A percentile compares a stretch with the other conserved stretches of the same genome.
phyloP scores from a whole-genome alignment of 2,329 filamentous ascomycete species.

The Dactylellina leptospora region DNA sequence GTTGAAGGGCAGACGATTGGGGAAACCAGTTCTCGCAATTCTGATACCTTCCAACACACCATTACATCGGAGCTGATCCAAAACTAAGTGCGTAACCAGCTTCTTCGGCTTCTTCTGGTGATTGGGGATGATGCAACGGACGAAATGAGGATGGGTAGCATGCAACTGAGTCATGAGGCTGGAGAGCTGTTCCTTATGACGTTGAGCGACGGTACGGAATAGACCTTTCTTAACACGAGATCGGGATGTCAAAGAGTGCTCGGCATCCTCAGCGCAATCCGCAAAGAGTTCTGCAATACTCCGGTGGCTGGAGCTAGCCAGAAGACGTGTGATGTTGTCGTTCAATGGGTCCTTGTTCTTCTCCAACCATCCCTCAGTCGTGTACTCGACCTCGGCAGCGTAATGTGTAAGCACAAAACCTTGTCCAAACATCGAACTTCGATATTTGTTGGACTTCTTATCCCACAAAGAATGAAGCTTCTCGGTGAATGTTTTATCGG shows the following conservation, averaged over 20 bases:
- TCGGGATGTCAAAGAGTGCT: constrained; percentile 75
- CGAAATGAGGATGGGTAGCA: constrained; percentile 96
- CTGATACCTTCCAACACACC: constrained; percentile 98
- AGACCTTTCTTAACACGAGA: constrained; percentile 95
- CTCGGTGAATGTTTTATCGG: constrained; percentile 94
- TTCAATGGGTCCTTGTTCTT: constrained; percentile 99
- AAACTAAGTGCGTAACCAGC: constrained; percentile 87
- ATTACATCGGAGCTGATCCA: constrained; percentile 97
- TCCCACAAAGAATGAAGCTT: constrained; percentile 98
- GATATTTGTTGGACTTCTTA: constrained; percentile 92
- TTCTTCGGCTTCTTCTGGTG: constrained; percentile 97
- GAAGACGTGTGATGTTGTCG: constrained; percentile 90
- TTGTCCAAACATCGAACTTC: constrained; percentile 83
- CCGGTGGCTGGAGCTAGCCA: constrained; percentile 81
- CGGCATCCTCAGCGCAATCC: constrained; percentile 79
- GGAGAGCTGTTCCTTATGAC: constrained; percentile 98
- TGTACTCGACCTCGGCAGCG: constrained; percentile 96
- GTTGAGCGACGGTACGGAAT: constrained; percentile 94
- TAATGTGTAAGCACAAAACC: constrained; percentile 98
- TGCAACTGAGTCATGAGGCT: constrained; percentile 93
- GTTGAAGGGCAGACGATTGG: constrained; percentile 87
- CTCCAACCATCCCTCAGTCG: constrained; percentile 91
- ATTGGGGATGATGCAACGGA: constrained; percentile 95
- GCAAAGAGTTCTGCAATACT: constrained; percentile 86
- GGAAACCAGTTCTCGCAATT: constrained; percentile 95